Conservation (phyloP, 2,329 filamentous ascomycete species). For the Endothia cerciana region DNA sequence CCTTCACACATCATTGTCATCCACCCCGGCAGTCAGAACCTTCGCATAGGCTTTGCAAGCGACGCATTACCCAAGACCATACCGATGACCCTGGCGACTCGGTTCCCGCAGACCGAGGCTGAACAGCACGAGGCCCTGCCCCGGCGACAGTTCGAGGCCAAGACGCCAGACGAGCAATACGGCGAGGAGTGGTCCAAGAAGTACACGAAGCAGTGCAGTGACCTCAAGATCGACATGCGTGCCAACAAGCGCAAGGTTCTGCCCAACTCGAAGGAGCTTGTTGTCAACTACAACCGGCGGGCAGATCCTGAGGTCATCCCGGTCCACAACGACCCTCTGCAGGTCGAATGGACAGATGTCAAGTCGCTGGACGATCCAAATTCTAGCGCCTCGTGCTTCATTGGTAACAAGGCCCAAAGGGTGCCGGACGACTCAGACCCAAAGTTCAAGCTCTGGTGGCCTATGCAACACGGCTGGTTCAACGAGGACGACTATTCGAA, state of each 20-base stretch:
- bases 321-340: constrained; percentile 91
- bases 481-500: constrained; percentile 88
- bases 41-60: constrained; percentile 92
- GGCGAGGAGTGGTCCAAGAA: constrained; percentile 78
- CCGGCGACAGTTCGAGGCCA: constrained; percentile 66
- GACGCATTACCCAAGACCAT: constrained; percentile 93
- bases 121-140: constrained; percentile 83
- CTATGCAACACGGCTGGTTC: constrained; percentile 81
- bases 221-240: constrained; percentile 89
- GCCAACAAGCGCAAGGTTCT: constrained; percentile 92
- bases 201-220: constrained; percentile 81
- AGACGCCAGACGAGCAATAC: constrained; percentile 76
- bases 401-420: constrained; percentile 79
- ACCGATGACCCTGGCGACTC: constrained; percentile 88
- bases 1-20: constrained; percentile 93
- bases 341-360: constrained; percentile 94
- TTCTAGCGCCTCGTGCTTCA: constrained; percentile 66
- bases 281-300: constrained; percentile 90
- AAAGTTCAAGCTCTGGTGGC: constrained; percentile 92
- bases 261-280: constrained; percentile 96
- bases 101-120: constrained; percentile 76
- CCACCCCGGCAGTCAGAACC: constrained; percentile 92
- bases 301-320: constrained; percentile 84
- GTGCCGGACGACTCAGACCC: constrained; percentile 89
- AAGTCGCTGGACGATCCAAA: constrained; percentile 67